Evolutionary conservation across 495 filamentous ascomycete species (phyloP).

Genomic region (Tuber microsphaerosporum): DNA sequence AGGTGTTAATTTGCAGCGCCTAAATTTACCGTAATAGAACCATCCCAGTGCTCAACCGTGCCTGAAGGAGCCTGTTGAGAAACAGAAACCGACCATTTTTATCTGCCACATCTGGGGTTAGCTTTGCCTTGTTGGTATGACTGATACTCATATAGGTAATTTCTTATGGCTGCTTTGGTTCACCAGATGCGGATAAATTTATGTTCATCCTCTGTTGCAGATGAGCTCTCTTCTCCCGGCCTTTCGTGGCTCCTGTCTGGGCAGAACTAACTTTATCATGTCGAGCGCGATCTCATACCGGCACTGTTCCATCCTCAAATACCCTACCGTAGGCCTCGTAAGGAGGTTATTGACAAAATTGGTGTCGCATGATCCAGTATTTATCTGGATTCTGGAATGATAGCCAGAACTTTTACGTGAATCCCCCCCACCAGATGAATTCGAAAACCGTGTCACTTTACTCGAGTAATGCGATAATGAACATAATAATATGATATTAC

Average conservation of each 20-base stretch:
- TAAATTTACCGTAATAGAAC: no score
- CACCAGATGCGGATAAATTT: neutral
- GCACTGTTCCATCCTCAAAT: neutral
- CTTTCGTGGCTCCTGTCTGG: neutral
- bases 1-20: no score
- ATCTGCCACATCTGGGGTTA: neutral
- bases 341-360: neutral
- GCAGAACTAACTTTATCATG: neutral
- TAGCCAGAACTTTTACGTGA: neutral
- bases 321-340: neutral
- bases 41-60: neutral
- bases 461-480: neutral
- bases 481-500: neutral
- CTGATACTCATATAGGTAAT: neutral
- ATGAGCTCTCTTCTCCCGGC: neutral
- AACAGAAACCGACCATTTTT: neutral
- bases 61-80: neutral
- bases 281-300: neutral
- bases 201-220: neutral
- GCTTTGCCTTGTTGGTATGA: neutral
- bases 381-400: neutral
- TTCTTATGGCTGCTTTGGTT: neutral
- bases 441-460: neutral
- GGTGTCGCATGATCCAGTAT: neutral
- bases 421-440: neutral